These are phyloP conservation scores for Podospora anserina DNA, from an alignment of 495 filamentous ascomycete genomes.

Conservation along the genomic window DNA sequence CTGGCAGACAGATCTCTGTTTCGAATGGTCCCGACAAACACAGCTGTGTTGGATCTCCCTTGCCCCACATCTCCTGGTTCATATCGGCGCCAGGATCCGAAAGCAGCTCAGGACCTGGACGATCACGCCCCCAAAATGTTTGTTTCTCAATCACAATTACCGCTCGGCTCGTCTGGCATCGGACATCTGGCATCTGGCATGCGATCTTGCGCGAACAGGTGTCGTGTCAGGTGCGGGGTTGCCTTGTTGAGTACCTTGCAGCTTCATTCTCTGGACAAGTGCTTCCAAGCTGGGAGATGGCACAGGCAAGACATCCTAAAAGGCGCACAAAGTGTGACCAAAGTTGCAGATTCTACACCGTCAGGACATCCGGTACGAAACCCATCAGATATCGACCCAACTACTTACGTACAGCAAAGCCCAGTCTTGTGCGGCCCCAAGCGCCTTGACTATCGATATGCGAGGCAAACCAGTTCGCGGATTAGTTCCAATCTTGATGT, in stretches of 20 bases:
- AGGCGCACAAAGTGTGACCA: not conserved
- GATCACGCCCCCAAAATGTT: not conserved
- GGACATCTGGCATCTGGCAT: slow-evolving; percentile 5
- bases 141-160: not conserved
- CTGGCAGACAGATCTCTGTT: not conserved
- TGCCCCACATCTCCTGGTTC: not conserved
- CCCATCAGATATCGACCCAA: not conserved
- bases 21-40: not conserved
- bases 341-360: not conserved
- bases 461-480: not conserved
- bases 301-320: too few species aligned
- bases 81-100: not conserved
- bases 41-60: not conserved
- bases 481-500: not conserved
- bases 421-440: not conserved
- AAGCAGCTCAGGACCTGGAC: not conserved
- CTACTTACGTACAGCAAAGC: not conserved
- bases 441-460: not conserved
- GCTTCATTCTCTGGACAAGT: not conserved
- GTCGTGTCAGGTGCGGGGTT: not conserved
- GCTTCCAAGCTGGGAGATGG: not conserved
- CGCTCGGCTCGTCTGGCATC: slow-evolving; percentile 5
- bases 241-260: not conserved
- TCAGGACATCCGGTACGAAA: too few species aligned
- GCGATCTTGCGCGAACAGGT: slow-evolving; percentile 4